A percentile compares a stretch with the other conserved stretches of the same genome.
Conservation (phyloP, 2,329 filamentous ascomycete genomes). For the Fusarium liriodendri region DNA sequence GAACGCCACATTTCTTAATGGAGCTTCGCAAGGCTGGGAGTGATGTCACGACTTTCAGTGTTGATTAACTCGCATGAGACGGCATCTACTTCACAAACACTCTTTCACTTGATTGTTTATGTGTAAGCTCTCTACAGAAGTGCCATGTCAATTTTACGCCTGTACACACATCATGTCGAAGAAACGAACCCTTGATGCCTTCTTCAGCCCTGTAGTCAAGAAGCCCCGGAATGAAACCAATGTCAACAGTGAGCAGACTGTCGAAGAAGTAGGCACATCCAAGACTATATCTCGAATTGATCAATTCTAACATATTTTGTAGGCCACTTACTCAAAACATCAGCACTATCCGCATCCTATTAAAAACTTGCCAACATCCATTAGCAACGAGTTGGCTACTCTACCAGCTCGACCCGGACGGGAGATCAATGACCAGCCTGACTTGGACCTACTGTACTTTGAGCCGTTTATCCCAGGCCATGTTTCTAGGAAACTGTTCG, state of each 20-base stretch:
- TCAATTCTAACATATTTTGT: background rate
- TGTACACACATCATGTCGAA: conserved; percentile 34
- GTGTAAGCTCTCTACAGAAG: too few species aligned
- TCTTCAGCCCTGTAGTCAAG: conserved; percentile 62
- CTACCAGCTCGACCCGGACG: conserved; percentile 64
- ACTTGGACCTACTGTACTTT: conserved; percentile 81
- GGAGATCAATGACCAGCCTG: conserved; percentile 72
- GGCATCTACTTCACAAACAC: background rate
- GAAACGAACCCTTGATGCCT: conserved; percentile 73
- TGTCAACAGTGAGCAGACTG: conserved; percentile 3
- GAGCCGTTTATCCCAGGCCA: conserved; percentile 75
- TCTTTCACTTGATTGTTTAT: background rate
- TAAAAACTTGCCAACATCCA: conserved; percentile 51
- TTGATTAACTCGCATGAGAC: background rate
- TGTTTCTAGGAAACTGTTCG: conserved; percentile 70
- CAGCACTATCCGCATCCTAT: conserved; percentile 64
- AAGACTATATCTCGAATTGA: rapidly evolving
- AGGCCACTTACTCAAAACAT: conserved; percentile 53
- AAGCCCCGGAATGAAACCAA: conserved; percentile 29
- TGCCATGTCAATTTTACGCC: background rate
- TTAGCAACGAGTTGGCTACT: conserved; percentile 54
- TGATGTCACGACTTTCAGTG: conserved; percentile 38
- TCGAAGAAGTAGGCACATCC: conserved; percentile 8
- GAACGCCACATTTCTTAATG: conserved; percentile 39
- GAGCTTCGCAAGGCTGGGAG: conserved; percentile 20